Base-by-base conservation (phyloP, 176 grass and related monocot genomes). In the Canna indica region DNA sequence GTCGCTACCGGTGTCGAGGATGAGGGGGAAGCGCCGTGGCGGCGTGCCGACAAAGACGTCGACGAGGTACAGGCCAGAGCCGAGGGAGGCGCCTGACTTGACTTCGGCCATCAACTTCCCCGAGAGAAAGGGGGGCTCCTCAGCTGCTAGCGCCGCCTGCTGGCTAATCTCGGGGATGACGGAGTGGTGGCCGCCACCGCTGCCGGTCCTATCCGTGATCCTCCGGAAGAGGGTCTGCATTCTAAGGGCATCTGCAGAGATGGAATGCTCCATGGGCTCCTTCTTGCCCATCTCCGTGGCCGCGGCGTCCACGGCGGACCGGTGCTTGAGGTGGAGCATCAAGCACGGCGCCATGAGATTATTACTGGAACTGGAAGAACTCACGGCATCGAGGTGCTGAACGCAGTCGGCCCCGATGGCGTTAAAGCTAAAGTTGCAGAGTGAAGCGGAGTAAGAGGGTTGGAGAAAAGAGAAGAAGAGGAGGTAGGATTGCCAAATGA, bases 1-100 rank as follows among this genome's bases (percentile, higher is more conserved):
- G 68, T 99, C 89, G 73, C 94, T 99, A 18, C 94, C 94, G 7
- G 94, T 93, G 84, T 93, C 94, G 68, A 99, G 88, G 71, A 99
- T 99, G 73, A 99, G 66, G 3, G 52, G 88, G 84, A 93, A 93
- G 35, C 78, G 86, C 14, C 70, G 94, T n/a, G 86, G 75, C 73
- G 94, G 94, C 15, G 89, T 99, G 74, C 94, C 94, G 4, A 99
- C 74, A 82, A 88, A 93, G 7, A 88, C 78, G n/a, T 99, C 94
- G 63, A 99, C 82, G 2, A 99, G 53, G 71, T 99, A 93, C 86
- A 93, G 86, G 3, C 89, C 94, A 0, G 86, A 90, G 2, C 87
- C 90, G 5, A 99, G 70, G 3, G 86, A 47, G 44, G 82, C 86
- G 29, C 94, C 94, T 1, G 94, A 99, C 83, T 85, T 80, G 52